Evolutionary conservation across 2,329 filamentous ascomycete genomes (phyloP), one percentile per base, ranked within the genome.

Genomic region (Pseudocercospora fuligena): DNA sequence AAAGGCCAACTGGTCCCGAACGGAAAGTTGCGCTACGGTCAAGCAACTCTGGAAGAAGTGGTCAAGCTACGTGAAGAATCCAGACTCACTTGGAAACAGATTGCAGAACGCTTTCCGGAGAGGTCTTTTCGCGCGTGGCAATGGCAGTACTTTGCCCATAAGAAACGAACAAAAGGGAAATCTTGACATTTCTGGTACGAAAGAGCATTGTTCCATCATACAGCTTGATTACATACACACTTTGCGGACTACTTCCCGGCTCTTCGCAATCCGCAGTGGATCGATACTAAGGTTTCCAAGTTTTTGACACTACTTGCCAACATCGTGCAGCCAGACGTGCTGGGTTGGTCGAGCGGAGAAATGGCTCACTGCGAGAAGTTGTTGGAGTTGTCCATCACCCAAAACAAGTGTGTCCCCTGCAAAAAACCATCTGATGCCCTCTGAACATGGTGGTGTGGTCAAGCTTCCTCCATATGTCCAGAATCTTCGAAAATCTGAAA

Each of bases 381-480:
- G 76, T 69, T 80, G 76, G 82, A 85, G 84, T 77, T 86, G 83
- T 58, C 76, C 73, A 9, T 80, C 76, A 25, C 80, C 78, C 1
- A 80, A 78, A 58, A 78, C 79, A 70, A 85, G 61, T 29, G 79
- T 78, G 62, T 80, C 77, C 62, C 78, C 75, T 9, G 79, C 79
- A 9, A 83, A 72, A 63, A 81, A 85, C 79, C 81, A 85, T 40
- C 81, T 72, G 29, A 82, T 76, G 2, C 81, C 83, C 73, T 83
- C 84, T 33, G 73, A 78, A 75, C 77, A 86, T 65, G 78, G 85
- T 64, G 79, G 85, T 60, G 78, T 81, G 1, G 83, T 85, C 74
- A 84, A 70, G 63, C 79, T 82, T 6, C 83, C 82, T 65, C 78
- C 73, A 70, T 85, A 85, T 1, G 82, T 84, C 82, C 82, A 85